Evolutionary conservation across 176 grass and related monocot species (phyloP), one percentile per base, ranked within the genome.

Genomic region (Ampelocalamus luodianensis): DNA sequence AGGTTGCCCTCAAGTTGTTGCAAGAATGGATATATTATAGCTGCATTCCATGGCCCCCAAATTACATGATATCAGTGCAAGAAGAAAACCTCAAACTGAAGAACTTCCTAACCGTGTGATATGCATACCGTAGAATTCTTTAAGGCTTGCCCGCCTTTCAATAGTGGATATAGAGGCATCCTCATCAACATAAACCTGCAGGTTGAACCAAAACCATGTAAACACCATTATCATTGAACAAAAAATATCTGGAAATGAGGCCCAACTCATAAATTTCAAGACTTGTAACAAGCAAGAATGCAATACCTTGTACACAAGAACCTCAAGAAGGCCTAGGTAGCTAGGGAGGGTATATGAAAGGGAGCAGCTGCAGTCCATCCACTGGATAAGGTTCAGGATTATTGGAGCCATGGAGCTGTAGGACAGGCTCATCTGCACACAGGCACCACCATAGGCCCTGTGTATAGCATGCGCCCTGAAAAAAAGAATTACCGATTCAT

Each of bases 391-490:
- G 88, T 93, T 94, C 34, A 96, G 87, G 86, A 99, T 92, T 77
- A 99, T 85, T 80, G 97, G 97, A 49, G 97, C 97, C 92, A 99
- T 92, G 79, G 92, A 93, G 76, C 97, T 96, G 71, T 94, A 96
- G 14, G 97, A 99, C 16, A 99, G 59, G 71, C 92, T 99, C 97
- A 99, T 99, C 90, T 96, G 97, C 61, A 99, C 91, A 63, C 93
- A 94, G 39, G 97, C 84, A 76, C 97, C 97, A 40, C 93, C 97
- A 79, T 96, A 99, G 69, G 88, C 90, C 79, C 93, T 99, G 73
- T 99, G 97, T 65, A 99, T 69, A 78, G 88, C 88, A 80, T 99
- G 91, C 23, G 97, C 97, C 88, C 93, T 99, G 97, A 17, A 86
- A 70, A 70, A 64, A 79, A 74, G 15, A 69, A 61, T 46, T 58